These are phyloP conservation scores for Claviceps spartinae DNA, from an alignment of 2,329 filamentous ascomycete species.

Conservation along the genomic window DNA sequence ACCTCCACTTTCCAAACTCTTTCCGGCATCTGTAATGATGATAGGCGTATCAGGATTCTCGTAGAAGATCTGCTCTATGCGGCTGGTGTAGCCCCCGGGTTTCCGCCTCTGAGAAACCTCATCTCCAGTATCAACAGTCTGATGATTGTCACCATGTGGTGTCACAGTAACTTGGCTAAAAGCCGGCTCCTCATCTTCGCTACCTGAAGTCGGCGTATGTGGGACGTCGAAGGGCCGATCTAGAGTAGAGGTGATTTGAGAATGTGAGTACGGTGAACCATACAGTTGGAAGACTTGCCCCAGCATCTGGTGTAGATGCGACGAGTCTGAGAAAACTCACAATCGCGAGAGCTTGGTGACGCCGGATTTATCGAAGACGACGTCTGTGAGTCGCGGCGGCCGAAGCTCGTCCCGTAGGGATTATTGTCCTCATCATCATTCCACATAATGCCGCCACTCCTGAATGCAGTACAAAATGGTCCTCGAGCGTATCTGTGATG, in stretches of 20 bases:
- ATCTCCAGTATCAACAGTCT: slow-evolving; percentile 29
- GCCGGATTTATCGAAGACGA: slow-evolving; percentile 53
- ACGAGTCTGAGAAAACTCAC: slow-evolving; percentile 30
- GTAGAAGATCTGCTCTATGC: slow-evolving; percentile 94
- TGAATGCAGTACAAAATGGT: not conserved
- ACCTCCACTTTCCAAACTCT: slow-evolving; percentile 82
- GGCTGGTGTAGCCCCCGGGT: slow-evolving; percentile 82
- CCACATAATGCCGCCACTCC: slow-evolving; percentile 53
- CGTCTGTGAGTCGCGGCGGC: slow-evolving; percentile 67
- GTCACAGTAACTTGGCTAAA: slow-evolving; percentile 16
- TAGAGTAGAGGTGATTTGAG: not conserved
- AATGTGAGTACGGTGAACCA: not conserved
- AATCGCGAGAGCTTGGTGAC: slow-evolving; percentile 43
- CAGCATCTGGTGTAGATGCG: not conserved
- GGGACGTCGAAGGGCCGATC: slow-evolving; percentile 44
- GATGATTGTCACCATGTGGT: slow-evolving; percentile 26
- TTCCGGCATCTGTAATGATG: slow-evolving; percentile 85
- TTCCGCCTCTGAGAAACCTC: slow-evolving; percentile 46
- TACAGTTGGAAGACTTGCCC: not conserved
- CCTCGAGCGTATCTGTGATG: not conserved
- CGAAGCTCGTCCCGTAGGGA: slow-evolving; percentile 83
- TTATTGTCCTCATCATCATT: slow-evolving; percentile 98
- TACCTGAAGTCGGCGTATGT: slow-evolving; percentile 58
- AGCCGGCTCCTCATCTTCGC: slow-evolving; percentile 47
- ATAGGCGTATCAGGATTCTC: slow-evolving; percentile 86